Base-by-base conservation (phyloP, 2,329 filamentous ascomycete genomes). In the Clarireedia homoeocarpa region DNA sequence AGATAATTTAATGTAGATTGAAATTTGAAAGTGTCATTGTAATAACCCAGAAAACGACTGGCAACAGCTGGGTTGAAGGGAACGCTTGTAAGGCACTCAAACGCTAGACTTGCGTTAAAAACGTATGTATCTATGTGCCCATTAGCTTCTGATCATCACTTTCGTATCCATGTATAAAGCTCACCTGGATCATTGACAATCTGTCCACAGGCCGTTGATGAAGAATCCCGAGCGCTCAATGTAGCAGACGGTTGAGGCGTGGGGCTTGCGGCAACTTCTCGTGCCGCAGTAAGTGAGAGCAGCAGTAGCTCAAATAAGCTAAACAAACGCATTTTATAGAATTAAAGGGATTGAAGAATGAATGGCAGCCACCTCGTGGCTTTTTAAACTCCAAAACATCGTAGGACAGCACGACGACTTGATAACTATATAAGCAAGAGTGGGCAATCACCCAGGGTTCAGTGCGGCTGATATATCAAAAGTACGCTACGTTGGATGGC, bases 21-120 rank as follows among this genome's bases (percentile, higher is more conserved):
- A 48, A 67, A 67, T 48, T 67, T 58, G 3, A 78, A 50, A 0
- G 73, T 75, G 15, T 72, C 68, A 57, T 74, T 74, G 53, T 71
- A 72, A 57, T 78, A 77, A 6, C 70, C 58, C 4, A 78, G 56
- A 55, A 78, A 75, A 1, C 72, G 65, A 5, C 69, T 62, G 2
- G 75, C 75, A 1, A 74, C 71, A 6, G 71, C 74, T 3, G 68
- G 26, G 51, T 75, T 71, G 60, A 79, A 76, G 0, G 77, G 75
- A 6, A 77, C 72, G 24, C 65, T 73, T 2, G 60, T 69, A 9
- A 78, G 65, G 57, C 76, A 79, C 4, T 69, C 65, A 57, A 71
- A 73, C 0, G 69, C 73, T 6, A 58, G 39, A 45, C 54, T 63
- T 12, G 64, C 61, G n/a, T 59, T 51, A 38, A 59, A 59, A 4